Evolutionary conservation across 2,329 filamentous ascomycete species (phyloP), one percentile per base, ranked within the genome.

Genomic region (Alternaria ventricosa): DNA sequence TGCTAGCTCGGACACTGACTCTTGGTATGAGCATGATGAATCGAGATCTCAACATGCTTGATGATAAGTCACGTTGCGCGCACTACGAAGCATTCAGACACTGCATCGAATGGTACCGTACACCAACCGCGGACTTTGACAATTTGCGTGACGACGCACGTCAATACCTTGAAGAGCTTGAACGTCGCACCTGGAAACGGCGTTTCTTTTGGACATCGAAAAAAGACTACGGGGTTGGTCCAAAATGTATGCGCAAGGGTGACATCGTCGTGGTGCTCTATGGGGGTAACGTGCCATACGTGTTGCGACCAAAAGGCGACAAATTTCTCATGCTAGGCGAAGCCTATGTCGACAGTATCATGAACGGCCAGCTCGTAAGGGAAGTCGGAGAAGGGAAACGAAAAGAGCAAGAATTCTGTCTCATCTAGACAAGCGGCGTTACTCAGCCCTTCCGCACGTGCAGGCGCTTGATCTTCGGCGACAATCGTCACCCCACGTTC

Each of bases 181-280:
- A 2, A 28, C 0, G 1, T 1, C 6, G 18, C 13, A 55, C 54
- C 53, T 2, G 6, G 7, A 12, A 27, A 6, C 53, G 51, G 18
- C 20, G 57, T 10, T 18, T 66, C 4, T 66, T 64, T 15, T 23
- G 33, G 23, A 63, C 25, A 13, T 7, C 22, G 0, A 54, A 51
- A 7, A 46, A 57, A 2, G 18, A 54, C 8, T 59, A 23, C 23
- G 63, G 65, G 1, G 36, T 65, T 8, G 63, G 60, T 0, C 63
- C 63, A 49, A 36, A n/a, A 41, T 61, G 47, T 45, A 57, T 64
- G 60, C 55, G 47, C 5, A 18, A n/a, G 25, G 66, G 55, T 1
- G 63, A 66, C 25, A 22, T 66, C 1, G 55, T 61, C 3, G 58
- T 62, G 6, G 55, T 66, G 5, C 36, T 68, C 4, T 64, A 55